Evolutionary conservation across 257 asterid genomes (phyloP), one percentile per base, ranked within the genome.

Genomic region (Forsythia viridissima): DNA sequence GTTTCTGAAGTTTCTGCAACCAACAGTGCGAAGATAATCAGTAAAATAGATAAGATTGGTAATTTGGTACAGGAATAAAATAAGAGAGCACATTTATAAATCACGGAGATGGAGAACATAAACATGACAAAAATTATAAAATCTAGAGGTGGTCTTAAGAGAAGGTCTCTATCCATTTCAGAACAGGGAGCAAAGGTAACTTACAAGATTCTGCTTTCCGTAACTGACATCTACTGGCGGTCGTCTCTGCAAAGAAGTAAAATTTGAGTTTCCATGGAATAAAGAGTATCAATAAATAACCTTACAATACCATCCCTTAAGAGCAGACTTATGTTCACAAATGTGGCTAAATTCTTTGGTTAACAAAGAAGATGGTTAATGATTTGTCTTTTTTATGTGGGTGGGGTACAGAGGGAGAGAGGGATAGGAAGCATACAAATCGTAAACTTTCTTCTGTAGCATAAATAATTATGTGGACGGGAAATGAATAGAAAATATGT

Each of bases 1-100:
- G 98, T 86, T 93, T 91, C 88, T 91, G 97, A 88, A 89, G 94
- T 84, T 89, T 96, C 99, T 96, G 99, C 90, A 82, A 78, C 70
- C 59, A 77, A 80, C 48, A 80, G 77, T 43, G 41, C 21, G 68
- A 71, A 76, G 41, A 73, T 52, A 55, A 81, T 82, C 76, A 82
- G 83, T 46, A 37, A 76, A 68, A 36, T 11, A 72, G 67, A 68
- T 36, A 76, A 57, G 20, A 65, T 48, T 21, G 18, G 43, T 52
- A 57, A 42, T 69, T 76, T 34, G 59, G 48, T 8, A 57, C 30
- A 10, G 46, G 34, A 65, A 61, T 70, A 71, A 24, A 65, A 80
- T 59, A 66, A 46, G 70, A 73, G 30, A 37, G 41, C 72, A 37
- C 4, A 41, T 20, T 46, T 44, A 42, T 8, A 36, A 70, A 51